phyloP scores from a whole-genome alignment of 2,329 filamentous ascomycete genomes.

The Colletotrichum tofieldiae region DNA sequence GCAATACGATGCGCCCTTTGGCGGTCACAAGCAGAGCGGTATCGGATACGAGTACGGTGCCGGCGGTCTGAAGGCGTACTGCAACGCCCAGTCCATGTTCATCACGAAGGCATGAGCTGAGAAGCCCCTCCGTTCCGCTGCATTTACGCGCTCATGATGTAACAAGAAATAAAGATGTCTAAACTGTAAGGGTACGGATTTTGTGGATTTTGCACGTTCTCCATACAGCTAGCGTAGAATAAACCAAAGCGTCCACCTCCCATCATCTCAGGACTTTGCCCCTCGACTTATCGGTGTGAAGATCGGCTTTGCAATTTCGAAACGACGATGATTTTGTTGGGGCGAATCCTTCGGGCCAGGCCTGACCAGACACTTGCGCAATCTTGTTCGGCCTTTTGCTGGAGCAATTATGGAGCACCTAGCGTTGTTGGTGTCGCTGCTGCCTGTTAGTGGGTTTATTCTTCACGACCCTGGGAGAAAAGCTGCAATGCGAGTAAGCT shows the following conservation, averaged over 20 bases:
- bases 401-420: slow-evolving; percentile 24
- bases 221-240: slow-evolving; percentile 6
- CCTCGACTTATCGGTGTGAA: slow-evolving; percentile 1
- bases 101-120: slow-evolving; percentile 34
- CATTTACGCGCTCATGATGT: slow-evolving; percentile 7
- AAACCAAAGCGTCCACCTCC: not conserved
- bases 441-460: slow-evolving; percentile 7
- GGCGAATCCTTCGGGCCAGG: slow-evolving; percentile 7
- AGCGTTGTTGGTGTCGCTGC: not conserved
- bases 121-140: not conserved
- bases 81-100: slow-evolving; percentile 43
- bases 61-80: slow-evolving; percentile 56
- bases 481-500: slow-evolving; percentile 1
- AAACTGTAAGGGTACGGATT: not conserved
- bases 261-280: not conserved
- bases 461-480: slow-evolving; percentile 6
- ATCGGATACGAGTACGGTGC: slow-evolving; percentile 60
- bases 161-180: slow-evolving; percentile 16
- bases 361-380: slow-evolving; percentile 16
- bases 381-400: slow-evolving; percentile 20
- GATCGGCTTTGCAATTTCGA: slow-evolving; percentile 7
- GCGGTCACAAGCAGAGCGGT: slow-evolving; percentile 62
- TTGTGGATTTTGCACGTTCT: slow-evolving; percentile 9
- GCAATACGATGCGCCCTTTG: slow-evolving; percentile 54
- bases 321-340: not conserved